These are phyloP conservation scores for Solanum gracilifrons DNA, from an alignment of 257 asterid genomes.

Conservation along the genomic window DNA sequence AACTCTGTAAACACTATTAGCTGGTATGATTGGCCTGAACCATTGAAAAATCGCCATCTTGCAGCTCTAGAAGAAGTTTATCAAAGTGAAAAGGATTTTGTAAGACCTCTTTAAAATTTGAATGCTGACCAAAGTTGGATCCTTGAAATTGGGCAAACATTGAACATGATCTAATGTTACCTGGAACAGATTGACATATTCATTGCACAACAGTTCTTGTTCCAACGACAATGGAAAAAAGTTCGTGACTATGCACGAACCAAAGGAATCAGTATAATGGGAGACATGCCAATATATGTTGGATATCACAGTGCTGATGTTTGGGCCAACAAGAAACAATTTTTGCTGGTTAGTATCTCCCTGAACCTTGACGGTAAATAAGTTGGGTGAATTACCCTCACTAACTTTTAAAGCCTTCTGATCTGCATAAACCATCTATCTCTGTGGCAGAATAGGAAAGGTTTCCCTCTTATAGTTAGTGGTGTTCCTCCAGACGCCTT, in stretches of 20 bases:
- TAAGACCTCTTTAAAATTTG: constrained; percentile 27
- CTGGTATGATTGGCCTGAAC: constrained; percentile 98
- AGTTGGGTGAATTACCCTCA: not conserved
- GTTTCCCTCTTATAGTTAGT: constrained; percentile 85
- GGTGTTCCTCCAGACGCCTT: constrained; percentile 99
- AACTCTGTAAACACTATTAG: constrained; percentile 53
- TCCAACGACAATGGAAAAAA: constrained; percentile 96
- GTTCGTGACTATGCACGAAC: constrained; percentile 65
- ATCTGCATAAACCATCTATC: constrained; percentile 8
- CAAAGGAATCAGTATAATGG: constrained; percentile 91
- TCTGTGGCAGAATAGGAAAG: constrained; percentile 45
- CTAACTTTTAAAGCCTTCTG: constrained; percentile 5
- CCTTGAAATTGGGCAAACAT: not conserved
- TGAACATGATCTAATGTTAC: not conserved
- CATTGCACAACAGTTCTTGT: constrained; percentile 86
- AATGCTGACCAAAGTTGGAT: not conserved
- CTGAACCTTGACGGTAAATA: not conserved
- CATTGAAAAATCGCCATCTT: constrained; percentile 86
- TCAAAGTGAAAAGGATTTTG: constrained; percentile 73
- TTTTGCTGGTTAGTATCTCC: constrained; percentile 63
- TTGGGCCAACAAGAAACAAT: constrained; percentile 92
- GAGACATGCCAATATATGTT: constrained; percentile 99
- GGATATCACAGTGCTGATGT: constrained; percentile 99
- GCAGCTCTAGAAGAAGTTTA: constrained; percentile 84
- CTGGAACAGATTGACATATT: constrained; percentile 73